These are phyloP conservation scores for Pseudopyrenochaeta lycopersici DNA, from an alignment of 2,329 filamentous ascomycete genomes.

Conservation along the genomic window DNA sequence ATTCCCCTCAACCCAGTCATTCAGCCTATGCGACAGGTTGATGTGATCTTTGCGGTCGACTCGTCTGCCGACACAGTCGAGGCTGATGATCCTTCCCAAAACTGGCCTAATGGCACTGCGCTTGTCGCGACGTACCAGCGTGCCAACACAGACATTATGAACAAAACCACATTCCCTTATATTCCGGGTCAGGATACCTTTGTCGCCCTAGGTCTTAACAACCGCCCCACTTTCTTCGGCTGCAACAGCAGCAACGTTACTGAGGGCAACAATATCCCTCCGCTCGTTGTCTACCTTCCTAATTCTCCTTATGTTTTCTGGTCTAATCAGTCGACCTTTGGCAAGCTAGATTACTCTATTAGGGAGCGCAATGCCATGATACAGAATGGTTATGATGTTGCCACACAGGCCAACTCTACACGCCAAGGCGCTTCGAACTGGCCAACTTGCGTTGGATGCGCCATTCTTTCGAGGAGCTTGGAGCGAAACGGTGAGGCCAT, in stretches of 20 bases:
- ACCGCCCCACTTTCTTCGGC: slow-evolving; percentile 80
- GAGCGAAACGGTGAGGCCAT: slow-evolving; percentile 73
- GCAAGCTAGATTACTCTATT: slow-evolving; percentile 67
- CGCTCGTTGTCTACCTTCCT: slow-evolving; percentile 86
- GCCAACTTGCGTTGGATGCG: slow-evolving; percentile 87
- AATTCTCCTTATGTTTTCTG: slow-evolving; percentile 80
- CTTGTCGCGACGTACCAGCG: slow-evolving; percentile 78
- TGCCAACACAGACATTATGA: slow-evolving; percentile 65
- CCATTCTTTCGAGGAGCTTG: slow-evolving; percentile 80
- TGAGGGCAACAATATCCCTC: slow-evolving; percentile 56
- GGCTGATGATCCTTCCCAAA: slow-evolving; percentile 43
- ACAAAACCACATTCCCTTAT: slow-evolving; percentile 75
- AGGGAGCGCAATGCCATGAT: slow-evolving; percentile 80
- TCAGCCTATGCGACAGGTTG: slow-evolving; percentile 74
- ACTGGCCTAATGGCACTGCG: slow-evolving; percentile 81
- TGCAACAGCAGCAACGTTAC: slow-evolving; percentile 74
- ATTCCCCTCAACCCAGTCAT: slow-evolving; percentile 81
- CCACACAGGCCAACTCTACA: slow-evolving; percentile 83
- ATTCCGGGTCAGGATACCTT: slow-evolving; percentile 81
- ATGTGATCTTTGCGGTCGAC: slow-evolving; percentile 84
- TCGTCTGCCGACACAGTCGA: slow-evolving; percentile 74
- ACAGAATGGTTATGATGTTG: slow-evolving; percentile 83
- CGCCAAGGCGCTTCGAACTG: slow-evolving; percentile 70
- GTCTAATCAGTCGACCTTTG: slow-evolving; percentile 83
- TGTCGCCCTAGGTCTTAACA: slow-evolving; percentile 78